These are phyloP conservation scores for Fusarium burgessii DNA, from an alignment of 2,329 filamentous ascomycete species.

Conservation along the genomic window DNA sequence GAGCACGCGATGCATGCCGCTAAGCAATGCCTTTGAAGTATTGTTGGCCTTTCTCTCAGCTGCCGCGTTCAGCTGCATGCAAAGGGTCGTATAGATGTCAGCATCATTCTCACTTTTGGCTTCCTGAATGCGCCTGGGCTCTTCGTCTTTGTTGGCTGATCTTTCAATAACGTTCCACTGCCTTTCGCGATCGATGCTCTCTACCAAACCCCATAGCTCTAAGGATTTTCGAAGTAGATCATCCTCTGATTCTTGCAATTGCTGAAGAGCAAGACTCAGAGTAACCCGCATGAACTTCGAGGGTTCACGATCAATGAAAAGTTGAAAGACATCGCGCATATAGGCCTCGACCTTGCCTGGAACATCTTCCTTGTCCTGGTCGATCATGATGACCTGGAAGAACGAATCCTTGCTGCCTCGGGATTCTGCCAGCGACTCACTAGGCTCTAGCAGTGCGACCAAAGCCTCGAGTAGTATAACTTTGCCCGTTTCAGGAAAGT, in stretches of 20 bases:
- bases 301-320: slow-evolving; percentile 69
- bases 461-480: slow-evolving; percentile 55
- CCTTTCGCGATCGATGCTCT: slow-evolving; percentile 73
- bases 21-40: slow-evolving; percentile 69
- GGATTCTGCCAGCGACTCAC: slow-evolving; percentile 51
- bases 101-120: slow-evolving; percentile 61
- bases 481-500: slow-evolving; percentile 66
- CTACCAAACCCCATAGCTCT: slow-evolving; percentile 74
- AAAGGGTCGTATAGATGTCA: slow-evolving; percentile 71
- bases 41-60: slow-evolving; percentile 72
- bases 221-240: slow-evolving; percentile 68
- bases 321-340: slow-evolving; percentile 67
- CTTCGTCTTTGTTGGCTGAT: slow-evolving; percentile 55
- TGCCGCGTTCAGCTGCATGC: slow-evolving; percentile 73
- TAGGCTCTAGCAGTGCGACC: slow-evolving; percentile 52
- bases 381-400: slow-evolving; percentile 65
- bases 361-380: slow-evolving; percentile 71
- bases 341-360: slow-evolving; percentile 70
- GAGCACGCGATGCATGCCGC: slow-evolving; percentile 70
- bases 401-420: slow-evolving; percentile 51
- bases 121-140: slow-evolving; percentile 63
- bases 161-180: slow-evolving; percentile 69
- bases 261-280: slow-evolving; percentile 64
- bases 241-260: slow-evolving; percentile 61
- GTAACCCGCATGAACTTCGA: slow-evolving; percentile 71